Evolutionary conservation across 2,329 filamentous ascomycete genomes (phyloP).

Genomic region (Talaromyces sp.): DNA sequence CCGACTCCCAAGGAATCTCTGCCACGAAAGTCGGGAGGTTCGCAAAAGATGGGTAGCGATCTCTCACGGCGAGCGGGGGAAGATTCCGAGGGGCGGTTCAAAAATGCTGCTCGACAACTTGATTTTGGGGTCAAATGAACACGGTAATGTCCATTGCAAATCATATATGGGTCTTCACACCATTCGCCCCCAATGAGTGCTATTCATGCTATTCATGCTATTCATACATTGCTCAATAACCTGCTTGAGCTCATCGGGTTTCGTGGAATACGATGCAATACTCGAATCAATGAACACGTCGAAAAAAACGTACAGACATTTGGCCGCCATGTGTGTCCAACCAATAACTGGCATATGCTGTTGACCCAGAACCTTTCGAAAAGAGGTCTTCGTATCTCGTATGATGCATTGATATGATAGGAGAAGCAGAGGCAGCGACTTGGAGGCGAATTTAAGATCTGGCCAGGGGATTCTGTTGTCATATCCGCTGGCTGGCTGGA

Average conservation of each 20-base stretch:
- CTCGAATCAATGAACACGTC: neutral
- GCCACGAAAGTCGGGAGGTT: slow-evolving; percentile 71
- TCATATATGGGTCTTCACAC: neutral
- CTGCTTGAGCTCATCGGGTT: neutral
- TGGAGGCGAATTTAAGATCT: neutral
- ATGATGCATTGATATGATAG: neutral
- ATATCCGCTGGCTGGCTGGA: neutral
- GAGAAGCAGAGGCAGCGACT: neutral
- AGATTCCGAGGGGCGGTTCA: slow-evolving; percentile 62
- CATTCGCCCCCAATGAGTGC: neutral
- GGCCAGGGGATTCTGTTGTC: neutral
- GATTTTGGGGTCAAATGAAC: slow-evolving; percentile 62
- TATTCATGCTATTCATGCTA: neutral
- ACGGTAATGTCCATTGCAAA: neutral
- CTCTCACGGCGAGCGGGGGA: slow-evolving; percentile 73
- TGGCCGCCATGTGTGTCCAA: neutral
- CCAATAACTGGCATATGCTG: neutral
- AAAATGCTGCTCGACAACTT: slow-evolving; percentile 78
- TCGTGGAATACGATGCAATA: neutral
- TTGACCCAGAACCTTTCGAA: neutral
- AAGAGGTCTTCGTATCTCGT: neutral
- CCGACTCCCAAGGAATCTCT: slow-evolving; percentile 80
- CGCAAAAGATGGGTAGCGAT: slow-evolving; percentile 77
- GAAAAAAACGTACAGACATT: neutral
- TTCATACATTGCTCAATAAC: neutral